Evolutionary conservation across 2,329 filamentous ascomycete genomes (phyloP), one percentile per base, ranked within the genome.

Genomic region (Colletotrichum orchidophilum): DNA sequence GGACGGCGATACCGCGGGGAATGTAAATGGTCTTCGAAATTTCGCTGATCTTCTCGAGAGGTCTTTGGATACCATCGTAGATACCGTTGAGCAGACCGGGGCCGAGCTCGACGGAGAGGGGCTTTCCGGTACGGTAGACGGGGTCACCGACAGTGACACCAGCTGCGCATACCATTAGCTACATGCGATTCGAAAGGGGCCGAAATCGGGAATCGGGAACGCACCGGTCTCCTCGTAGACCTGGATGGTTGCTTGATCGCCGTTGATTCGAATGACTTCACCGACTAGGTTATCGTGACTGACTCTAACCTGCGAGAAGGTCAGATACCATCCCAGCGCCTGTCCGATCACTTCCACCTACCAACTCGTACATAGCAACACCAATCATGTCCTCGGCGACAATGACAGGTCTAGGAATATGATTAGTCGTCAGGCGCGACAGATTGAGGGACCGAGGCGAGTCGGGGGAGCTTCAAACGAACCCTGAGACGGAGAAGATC

Each of bases 301-400:
- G 77, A 99, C 96, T 86, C 90, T 93, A 82, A 97, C 95, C 94
- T 96, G 78, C 57, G 13, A 39, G 7, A 13, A 24, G 35, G 53
- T 72, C n/a, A 74, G 63, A 69, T 21, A 49, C 12, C 12, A 6
- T 52, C 33, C 26, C 26, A 60, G 29, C 3, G 29, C 29, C 15
- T 42, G 27, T 52, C 31, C 27, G 26, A 29, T 9, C 52, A 11
- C 21, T 31, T 15, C 29, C 59, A 82, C 91, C 77, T 87, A 95
- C 95, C 87, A 99, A 88, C 87, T 99, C 96, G 91, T 98, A 98
- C 96, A 99, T 99, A 83, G 96, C 95, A 89, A 96, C 96, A 83
- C 96, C 96, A 80, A 96, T 94, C 95, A 99, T 97, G 84, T 98
- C 92, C 87, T 98, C 96, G 81, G 96, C 96, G 77, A 99, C 90